These are phyloP conservation scores for Tetrahymena borealis DNA, from an alignment of 73 alveolate species.

Conservation along the genomic window DNA sequence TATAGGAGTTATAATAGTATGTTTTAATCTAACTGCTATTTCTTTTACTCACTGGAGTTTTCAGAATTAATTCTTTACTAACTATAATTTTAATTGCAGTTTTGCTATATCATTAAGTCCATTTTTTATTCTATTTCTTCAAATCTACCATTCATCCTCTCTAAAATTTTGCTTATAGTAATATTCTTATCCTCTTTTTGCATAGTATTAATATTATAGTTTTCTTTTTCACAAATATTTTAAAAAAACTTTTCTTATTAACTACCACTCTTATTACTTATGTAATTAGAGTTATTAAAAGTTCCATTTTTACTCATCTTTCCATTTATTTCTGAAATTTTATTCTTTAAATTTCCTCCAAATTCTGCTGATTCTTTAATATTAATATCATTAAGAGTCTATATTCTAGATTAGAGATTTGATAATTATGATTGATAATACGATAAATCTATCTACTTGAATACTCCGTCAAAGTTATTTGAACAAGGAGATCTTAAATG, in stretches of 20 bases:
- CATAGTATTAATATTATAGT: neutral
- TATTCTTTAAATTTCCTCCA: neutral
- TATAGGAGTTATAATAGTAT: neutral
- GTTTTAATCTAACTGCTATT: neutral
- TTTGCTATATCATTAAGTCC: neutral
- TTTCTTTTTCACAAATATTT: neutral
- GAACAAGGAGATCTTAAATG: no score
- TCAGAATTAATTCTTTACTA: neutral
- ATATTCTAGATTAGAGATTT: neutral
- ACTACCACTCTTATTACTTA: neutral
- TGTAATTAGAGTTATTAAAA: neutral
- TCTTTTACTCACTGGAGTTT: neutral
- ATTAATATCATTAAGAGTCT: neutral
- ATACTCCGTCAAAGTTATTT: neutral
- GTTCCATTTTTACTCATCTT: neutral
- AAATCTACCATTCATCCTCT: neutral
- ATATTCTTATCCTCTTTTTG: neutral
- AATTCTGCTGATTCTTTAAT: neutral
- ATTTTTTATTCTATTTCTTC: neutral
- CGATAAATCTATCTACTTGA: neutral
- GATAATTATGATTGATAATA: neutral
- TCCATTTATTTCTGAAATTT: neutral
- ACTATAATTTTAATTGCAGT: neutral
- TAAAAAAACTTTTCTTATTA: neutral
- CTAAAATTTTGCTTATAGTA: neutral